Evolutionary conservation across 345 rosid species (phyloP).

Genomic region (Citrus australasica): DNA sequence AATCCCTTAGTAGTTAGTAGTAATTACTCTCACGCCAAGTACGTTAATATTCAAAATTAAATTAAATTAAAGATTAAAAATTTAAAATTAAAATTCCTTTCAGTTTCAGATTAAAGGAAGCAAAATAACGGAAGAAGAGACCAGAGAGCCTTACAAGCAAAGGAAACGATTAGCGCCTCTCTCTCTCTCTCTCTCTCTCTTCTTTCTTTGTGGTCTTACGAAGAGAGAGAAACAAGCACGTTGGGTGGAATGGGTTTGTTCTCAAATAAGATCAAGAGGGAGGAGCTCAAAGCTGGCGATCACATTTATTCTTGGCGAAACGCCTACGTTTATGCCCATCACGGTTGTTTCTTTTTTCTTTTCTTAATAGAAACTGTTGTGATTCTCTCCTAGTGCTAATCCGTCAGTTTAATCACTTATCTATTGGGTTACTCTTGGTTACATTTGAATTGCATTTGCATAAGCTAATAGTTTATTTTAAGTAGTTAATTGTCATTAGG

Average conservation of each 20-base stretch:
- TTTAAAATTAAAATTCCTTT: too few relatives aligned
- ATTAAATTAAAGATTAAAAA: neutral
- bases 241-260: conserved; percentile 47
- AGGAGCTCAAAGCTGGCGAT: conserved; percentile 61
- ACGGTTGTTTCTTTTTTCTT: conserved; percentile 37
- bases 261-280: conserved; percentile 52
- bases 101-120: neutral
- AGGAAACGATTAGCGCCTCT: neutral
- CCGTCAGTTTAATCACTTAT: neutral
- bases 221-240: neutral
- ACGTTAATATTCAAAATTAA: too few relatives aligned
- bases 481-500: too few relatives aligned
- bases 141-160: neutral
- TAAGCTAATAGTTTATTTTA: too few relatives aligned
- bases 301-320: conserved; percentile 84
- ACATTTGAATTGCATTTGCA: too few relatives aligned
- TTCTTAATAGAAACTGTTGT: neutral
- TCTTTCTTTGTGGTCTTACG: neutral
- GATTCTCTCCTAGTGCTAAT: neutral
- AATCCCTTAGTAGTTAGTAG: too few relatives aligned
- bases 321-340: conserved; percentile 70
- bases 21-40: too few relatives aligned
- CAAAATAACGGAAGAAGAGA: neutral
- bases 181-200: too few relatives aligned
- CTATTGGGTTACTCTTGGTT: too few relatives aligned